These are phyloP conservation scores for Batrachochytrium dendrobatidis DNA, from an alignment of 371 early-diverging fungal genomes.

Conservation along the genomic window DNA sequence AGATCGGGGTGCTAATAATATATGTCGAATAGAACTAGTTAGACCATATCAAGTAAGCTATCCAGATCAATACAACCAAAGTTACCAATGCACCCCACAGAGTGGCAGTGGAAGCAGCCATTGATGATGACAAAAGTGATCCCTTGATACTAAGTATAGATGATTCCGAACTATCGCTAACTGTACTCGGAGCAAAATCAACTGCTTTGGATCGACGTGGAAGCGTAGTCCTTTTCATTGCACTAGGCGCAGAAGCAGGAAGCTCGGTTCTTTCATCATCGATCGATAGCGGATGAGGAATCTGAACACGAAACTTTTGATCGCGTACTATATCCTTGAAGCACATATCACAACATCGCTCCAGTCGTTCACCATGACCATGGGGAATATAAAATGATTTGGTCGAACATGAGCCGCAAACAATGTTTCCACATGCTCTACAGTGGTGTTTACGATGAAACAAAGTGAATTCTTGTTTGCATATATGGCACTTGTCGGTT, in stretches of 20 bases:
- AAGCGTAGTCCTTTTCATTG: background rate
- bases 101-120: too few species aligned
- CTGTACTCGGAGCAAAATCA: background rate
- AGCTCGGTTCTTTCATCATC: background rate
- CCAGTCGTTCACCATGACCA: conserved; percentile 34
- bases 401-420: conserved; percentile 61
- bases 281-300: background rate
- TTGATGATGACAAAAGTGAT: too few species aligned
- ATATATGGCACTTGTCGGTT: conserved; percentile 14
- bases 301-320: background rate
- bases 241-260: background rate
- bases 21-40: too few species aligned
- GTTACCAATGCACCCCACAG: too few species aligned
- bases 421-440: conserved; percentile 62
- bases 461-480: conserved; percentile 11
- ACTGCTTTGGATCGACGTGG: background rate
- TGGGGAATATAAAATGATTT: conserved; percentile 43
- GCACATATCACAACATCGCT: conserved; percentile 54
- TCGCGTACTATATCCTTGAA: conserved; percentile 19
- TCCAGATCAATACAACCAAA: too few species aligned
- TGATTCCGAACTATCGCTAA: too few species aligned
- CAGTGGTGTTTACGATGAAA: conserved; percentile 53
- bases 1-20: too few species aligned
- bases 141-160: too few species aligned
- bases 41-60: too few species aligned